A percentile compares a stretch with the other conserved stretches of the same genome.
Conservation (phyloP, 352 stramenopile species). For the Phytophthora idaei region DNA sequence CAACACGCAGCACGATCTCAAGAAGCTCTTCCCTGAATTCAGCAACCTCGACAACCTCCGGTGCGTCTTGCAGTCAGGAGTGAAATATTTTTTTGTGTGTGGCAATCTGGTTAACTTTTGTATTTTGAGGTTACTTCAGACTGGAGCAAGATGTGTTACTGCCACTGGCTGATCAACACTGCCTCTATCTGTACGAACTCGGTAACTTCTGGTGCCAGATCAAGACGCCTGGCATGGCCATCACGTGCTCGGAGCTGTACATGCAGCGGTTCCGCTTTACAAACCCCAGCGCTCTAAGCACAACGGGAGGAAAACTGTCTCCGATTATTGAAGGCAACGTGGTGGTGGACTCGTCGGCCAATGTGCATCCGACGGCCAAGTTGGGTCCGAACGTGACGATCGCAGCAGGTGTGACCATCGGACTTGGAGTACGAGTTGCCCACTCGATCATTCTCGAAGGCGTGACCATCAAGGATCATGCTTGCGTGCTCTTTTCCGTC, state of each 20-base stretch:
- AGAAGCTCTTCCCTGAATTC: constrained; percentile 89
- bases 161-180: constrained; percentile 76
- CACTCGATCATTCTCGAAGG: constrained; percentile 91
- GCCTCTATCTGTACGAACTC: constrained; percentile 80
- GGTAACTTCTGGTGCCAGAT: constrained; percentile 92
- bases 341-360: constrained; percentile 77
- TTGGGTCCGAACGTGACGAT: constrained; percentile 88
- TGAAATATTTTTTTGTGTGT: neutral
- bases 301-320: constrained; percentile 81
- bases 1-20: constrained; percentile 78
- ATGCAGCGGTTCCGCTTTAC: constrained; percentile 92
- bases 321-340: constrained; percentile 90
- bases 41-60: constrained; percentile 86
- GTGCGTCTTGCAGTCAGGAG: constrained; percentile 30
- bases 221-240: constrained; percentile 89
- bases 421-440: constrained; percentile 76
- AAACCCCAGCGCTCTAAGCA: constrained; percentile 81
- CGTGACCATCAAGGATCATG: constrained; percentile 89
- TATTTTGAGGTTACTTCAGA: constrained; percentile 33
- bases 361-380: constrained; percentile 86
- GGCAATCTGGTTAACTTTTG: constrained; percentile 13
- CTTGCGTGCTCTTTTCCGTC: constrained; percentile 86
- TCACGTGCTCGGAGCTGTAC: constrained; percentile 91
- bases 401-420: constrained; percentile 84
- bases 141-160: constrained; percentile 87